Conservation (phyloP, 306 rosid species). For the Corylus americana region DNA sequence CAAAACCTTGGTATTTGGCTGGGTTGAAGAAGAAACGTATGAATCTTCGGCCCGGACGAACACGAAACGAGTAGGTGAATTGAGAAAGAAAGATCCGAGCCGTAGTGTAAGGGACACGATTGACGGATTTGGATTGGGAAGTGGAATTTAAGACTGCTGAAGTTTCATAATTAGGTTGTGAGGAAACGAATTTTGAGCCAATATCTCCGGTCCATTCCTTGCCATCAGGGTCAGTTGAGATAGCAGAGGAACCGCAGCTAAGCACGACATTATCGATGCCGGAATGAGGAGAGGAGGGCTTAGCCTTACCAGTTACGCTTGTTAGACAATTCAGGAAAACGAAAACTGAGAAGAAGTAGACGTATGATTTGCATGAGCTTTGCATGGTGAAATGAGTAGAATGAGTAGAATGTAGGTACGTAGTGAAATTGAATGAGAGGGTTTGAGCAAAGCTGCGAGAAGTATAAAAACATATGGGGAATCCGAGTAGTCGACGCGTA, state of each 20-base stretch:
- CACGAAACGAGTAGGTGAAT: conserved; percentile 1
- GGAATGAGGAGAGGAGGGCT: not conserved
- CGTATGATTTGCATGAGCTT: not conserved
- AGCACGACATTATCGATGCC: not conserved
- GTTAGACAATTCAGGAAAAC: not conserved
- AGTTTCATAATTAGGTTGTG: not conserved
- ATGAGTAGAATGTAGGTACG: not conserved
- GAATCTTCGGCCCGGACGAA: not conserved
- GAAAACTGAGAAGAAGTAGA: not conserved
- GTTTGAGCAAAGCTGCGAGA: not conserved
- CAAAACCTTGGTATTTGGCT: not conserved
- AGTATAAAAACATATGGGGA: not conserved
- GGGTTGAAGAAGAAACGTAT: not conserved
- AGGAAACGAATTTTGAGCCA: not conserved
- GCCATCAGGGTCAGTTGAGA: not conserved
- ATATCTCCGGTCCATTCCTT: not conserved
- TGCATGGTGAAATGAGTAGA: not conserved
- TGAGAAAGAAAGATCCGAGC: conserved; percentile 2
- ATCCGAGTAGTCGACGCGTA: not conserved
- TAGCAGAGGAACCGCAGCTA: not conserved
- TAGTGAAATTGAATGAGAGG: no score
- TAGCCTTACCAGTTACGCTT: not conserved
- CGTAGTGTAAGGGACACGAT: not conserved
- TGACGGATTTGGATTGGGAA: not conserved
- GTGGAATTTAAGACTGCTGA: not conserved